Percentiles rank a stretch among this genome's conserved stretches.
Evolutionary conservation across 208 protist genomes (phyloP).

Genomic region (Leishmania aethiopica): DNA sequence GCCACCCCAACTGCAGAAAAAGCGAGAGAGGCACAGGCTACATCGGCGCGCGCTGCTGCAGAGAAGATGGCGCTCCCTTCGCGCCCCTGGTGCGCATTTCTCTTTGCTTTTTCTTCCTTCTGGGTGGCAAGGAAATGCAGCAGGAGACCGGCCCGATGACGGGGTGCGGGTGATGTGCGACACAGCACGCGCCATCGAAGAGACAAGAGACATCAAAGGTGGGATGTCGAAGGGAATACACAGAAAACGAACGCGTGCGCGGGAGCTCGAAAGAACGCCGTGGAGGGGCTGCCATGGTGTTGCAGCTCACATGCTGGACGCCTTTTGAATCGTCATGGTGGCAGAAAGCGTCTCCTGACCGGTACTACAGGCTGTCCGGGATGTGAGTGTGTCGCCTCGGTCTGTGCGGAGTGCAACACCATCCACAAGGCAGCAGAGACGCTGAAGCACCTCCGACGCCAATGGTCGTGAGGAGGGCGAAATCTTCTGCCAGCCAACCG

Average conservation of each 20-base stretch:
- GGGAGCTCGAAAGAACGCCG: not conserved
- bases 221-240: not conserved
- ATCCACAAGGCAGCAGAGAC: conserved; percentile 6
- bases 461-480: conserved; percentile 1
- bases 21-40: not conserved
- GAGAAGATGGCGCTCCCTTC: not conserved
- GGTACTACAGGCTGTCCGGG: not conserved
- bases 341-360: not conserved
- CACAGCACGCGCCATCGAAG: not conserved
- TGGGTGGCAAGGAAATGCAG: not conserved
- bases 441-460: not conserved
- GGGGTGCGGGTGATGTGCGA: not conserved
- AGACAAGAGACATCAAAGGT: not conserved
- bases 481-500: conserved; percentile 7
- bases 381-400: not conserved
- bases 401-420: not conserved
- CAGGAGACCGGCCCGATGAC: not conserved
- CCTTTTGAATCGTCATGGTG: conserved; percentile 2
- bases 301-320: conserved; percentile 9
- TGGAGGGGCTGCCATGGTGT: not conserved
- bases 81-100: not conserved
- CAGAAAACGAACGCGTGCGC: not conserved
- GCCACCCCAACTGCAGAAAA: not conserved
- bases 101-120: not conserved
- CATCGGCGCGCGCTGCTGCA: not conserved